Percentiles rank a stretch among this genome's conserved stretches.
Conservation (phyloP, 2,329 filamentous ascomycete species). For the Blumeria hordei region DNA sequence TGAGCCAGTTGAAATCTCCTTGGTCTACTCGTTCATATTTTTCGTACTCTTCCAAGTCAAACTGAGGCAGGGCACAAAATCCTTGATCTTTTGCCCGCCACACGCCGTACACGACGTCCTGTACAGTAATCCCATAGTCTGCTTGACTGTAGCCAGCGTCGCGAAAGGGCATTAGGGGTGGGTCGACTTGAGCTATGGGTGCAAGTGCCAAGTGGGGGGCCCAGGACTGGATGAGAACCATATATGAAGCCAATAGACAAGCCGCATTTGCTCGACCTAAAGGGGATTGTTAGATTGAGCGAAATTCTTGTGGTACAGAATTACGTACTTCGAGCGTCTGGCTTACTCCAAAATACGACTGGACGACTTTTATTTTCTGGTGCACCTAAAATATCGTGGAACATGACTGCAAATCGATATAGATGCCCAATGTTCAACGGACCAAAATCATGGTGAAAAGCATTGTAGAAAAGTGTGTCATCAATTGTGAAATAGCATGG, state of each 20-base stretch:
- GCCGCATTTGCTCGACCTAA: conserved; percentile 80
- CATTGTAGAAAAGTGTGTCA: conserved; percentile 81
- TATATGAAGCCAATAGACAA: conserved; percentile 88
- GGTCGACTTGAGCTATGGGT: conserved; percentile 88
- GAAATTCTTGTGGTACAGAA: background rate
- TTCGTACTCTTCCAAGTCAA: conserved; percentile 93
- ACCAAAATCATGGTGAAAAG: conserved; percentile 95
- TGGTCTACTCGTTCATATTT: conserved; percentile 87
- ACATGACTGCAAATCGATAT: conserved; percentile 85
- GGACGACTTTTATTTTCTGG: conserved; percentile 73
- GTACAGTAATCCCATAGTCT: conserved; percentile 84
- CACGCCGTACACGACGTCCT: conserved; percentile 93
- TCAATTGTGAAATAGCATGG: conserved; percentile 95
- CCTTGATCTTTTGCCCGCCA: conserved; percentile 97
- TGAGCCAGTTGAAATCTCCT: conserved; percentile 99
- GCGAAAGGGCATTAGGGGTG: conserved; percentile 93
- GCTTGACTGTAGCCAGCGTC: conserved; percentile 97
- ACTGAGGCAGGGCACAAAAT: conserved; percentile 75
- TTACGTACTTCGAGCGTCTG: conserved; percentile 65
- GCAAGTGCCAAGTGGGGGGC: conserved; percentile 85
- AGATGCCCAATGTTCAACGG: conserved; percentile 92
- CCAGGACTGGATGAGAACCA: conserved; percentile 97
- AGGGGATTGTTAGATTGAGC: conserved; percentile 7
- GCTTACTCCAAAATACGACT: conserved; percentile 88
- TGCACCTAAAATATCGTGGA: conserved; percentile 83